Evolutionary conservation across 306 rosid genomes (phyloP), one percentile per base, ranked within the genome.

Genomic region (Myrica gale): DNA sequence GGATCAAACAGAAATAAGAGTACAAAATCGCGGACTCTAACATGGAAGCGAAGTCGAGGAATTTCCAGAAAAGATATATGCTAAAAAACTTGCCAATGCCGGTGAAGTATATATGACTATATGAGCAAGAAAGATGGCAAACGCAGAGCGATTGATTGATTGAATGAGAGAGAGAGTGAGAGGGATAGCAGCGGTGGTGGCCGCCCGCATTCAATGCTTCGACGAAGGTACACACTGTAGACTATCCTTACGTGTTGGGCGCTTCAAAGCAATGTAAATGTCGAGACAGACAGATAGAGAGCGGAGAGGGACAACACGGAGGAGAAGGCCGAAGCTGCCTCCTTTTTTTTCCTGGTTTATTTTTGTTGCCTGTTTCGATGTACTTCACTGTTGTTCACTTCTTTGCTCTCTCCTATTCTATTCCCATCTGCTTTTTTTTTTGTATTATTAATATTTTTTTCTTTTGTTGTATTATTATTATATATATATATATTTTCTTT

Each of bases 131-230:
- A 13, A 37, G 42, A 41, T 8, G 45, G 9, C 5, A 21, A 57
- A 4, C 3, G 21, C 63, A 10, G 62, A 65, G 17, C 71, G 39
- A 45, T 58, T 43, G 43, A 71, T 20, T 11, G 48, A 58, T 3
- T 3, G 39, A 20, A 55, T 54, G 37, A 6, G 54, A 46, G 50
- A 41, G 68, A 39, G 56, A 73, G 32, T 47, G 26, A 23, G 23
- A 17, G 53, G 53, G 61, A 61, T 23, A 39, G 19, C 41, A 75
- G 6, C 45, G 66, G 50, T 0, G 21, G 26, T 41, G 78, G 48
- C 74, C 75, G 67, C 76, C 76, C 51, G 65, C 69, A 83, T 80
- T 81, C 69, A 85, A 53, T 68, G 75, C 20, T 21, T 39, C 51
- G 67, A 15, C 48, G 65, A 7, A 56, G 82, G 77, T 0, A 47